Conservation (phyloP, 306 rosid species). For the Sechiopsis laciniata region DNA sequence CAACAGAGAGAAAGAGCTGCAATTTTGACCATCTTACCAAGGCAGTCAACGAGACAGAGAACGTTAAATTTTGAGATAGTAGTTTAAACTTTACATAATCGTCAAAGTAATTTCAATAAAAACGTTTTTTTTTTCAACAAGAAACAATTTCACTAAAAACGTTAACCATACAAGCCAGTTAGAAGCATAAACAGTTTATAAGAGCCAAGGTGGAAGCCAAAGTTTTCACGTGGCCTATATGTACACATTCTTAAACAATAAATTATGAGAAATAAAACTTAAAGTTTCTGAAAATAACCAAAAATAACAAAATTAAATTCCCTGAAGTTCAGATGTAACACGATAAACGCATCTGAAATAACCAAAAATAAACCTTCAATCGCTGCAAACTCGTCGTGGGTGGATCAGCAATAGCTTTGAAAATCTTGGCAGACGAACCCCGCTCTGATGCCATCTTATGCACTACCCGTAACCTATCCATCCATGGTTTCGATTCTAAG, state of each 20-base stretch:
- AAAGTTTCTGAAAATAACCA: constrained; percentile 1
- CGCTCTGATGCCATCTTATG: constrained; percentile 47
- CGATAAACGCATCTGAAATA: background rate
- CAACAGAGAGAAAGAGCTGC: background rate
- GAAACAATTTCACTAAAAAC: background rate
- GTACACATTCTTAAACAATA: background rate
- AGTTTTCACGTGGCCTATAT: background rate
- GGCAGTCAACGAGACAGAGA: background rate
- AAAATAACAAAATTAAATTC: background rate
- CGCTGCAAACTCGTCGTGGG: constrained; percentile 97
- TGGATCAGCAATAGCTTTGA: constrained; percentile 96
- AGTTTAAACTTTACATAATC: background rate
- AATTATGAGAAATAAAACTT: background rate
- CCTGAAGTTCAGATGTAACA: background rate
- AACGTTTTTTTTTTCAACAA: background rate
- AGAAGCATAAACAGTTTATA: background rate
- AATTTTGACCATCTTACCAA: background rate
- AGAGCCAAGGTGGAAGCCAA: background rate
- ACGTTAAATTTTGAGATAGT: background rate
- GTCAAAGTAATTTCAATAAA: background rate
- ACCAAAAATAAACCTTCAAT: constrained; percentile 55
- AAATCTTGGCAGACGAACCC: constrained; percentile 63
- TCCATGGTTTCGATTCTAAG: constrained; percentile 79
- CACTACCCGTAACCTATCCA: constrained; percentile 58
- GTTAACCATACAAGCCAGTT: background rate